Evolutionary conservation across 2,329 filamentous ascomycete species (phyloP).

Genomic region (Epichloe uncinata): DNA sequence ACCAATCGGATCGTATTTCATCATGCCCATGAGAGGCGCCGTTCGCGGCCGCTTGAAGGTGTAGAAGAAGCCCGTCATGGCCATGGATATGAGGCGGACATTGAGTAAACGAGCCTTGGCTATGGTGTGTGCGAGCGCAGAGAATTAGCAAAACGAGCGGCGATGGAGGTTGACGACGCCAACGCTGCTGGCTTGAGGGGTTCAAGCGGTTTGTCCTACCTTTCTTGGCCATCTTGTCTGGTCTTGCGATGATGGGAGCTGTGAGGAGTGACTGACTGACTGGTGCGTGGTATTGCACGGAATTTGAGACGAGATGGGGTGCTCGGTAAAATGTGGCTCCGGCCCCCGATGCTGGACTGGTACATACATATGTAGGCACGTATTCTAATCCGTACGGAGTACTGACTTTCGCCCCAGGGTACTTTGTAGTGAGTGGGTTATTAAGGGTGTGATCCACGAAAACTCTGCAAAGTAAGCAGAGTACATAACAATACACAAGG

Average conservation of each 20-base stretch:
- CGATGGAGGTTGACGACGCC: neutral
- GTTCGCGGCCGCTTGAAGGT: slow-evolving; percentile 73
- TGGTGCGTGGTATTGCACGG: neutral
- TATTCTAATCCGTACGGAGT: too few relatives aligned
- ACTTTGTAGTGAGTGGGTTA: too few relatives aligned
- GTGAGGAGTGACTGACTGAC: neutral
- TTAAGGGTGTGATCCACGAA: too few relatives aligned
- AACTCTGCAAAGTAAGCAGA: too few relatives aligned
- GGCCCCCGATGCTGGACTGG: neutral
- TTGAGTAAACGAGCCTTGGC: slow-evolving; percentile 85
- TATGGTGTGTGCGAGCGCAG: slow-evolving; percentile 21
- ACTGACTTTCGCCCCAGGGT: too few relatives aligned
- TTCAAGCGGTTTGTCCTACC: slow-evolving; percentile 3
- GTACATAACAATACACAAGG: too few relatives aligned
- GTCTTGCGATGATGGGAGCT: neutral
- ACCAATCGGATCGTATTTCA: slow-evolving; percentile 98
- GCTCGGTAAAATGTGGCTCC: slow-evolving; percentile 9
- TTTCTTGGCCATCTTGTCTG: slow-evolving; percentile 14
- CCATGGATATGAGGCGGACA: slow-evolving; percentile 95
- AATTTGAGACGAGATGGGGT: neutral
- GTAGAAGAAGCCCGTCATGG: slow-evolving; percentile 96
- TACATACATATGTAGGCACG: too few relatives aligned
- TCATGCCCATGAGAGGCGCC: slow-evolving; percentile 79
- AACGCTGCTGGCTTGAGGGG: neutral
- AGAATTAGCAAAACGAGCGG: slow-evolving; percentile 5